Evolutionary conservation across 306 rosid genomes (phyloP).

Genomic region (Cucurbita pepo): DNA sequence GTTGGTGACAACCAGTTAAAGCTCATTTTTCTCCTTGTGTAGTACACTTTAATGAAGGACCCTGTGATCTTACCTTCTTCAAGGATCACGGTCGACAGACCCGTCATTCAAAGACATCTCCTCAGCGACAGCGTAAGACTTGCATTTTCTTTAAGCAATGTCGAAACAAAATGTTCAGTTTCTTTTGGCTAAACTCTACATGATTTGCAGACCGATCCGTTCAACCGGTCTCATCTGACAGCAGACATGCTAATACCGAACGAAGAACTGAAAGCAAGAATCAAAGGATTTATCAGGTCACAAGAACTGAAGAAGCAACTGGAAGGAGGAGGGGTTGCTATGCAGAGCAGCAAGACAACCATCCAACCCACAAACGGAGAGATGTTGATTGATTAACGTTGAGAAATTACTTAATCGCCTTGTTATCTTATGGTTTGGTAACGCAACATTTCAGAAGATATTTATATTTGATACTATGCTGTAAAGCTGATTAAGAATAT

Average conservation of each 20-base stretch:
- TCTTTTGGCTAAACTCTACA: constrained; percentile 1
- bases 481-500: neutral
- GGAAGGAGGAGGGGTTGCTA: constrained; percentile 24
- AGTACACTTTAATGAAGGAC: constrained; percentile 98
- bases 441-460: neutral
- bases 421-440: neutral
- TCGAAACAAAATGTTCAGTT: neutral
- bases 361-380: constrained; percentile 64
- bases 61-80: constrained; percentile 98
- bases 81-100: constrained; percentile 74
- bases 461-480: neutral
- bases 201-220: constrained; percentile 69
- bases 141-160: neutral
- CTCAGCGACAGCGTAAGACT: constrained; percentile 65
- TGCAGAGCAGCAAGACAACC: constrained; percentile 45
- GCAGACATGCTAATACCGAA: constrained; percentile 73
- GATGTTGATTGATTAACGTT: constrained; percentile 66
- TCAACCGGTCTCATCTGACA: constrained; percentile 93
- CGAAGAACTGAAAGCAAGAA: constrained; percentile 52
- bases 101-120: constrained; percentile 95
- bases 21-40: constrained; percentile 5
- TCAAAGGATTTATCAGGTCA: constrained; percentile 61
- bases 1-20: neutral
- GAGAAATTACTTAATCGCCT: neutral
- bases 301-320: constrained; percentile 49